Conservation (phyloP, 345 rosid genomes). For the Draba incana region DNA sequence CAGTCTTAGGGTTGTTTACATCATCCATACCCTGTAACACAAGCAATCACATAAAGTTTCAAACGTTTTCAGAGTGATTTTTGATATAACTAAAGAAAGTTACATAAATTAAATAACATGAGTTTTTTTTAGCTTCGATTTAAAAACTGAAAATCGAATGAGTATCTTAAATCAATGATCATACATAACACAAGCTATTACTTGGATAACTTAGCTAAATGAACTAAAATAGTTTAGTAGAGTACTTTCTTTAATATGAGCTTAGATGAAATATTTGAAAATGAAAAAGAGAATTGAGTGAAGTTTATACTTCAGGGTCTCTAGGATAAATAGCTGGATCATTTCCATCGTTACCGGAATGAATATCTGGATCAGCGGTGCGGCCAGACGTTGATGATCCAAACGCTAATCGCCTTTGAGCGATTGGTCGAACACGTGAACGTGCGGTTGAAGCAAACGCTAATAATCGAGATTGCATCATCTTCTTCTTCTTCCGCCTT, state of each 20-base stretch:
- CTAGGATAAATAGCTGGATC: constrained; percentile 51
- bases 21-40: constrained; percentile 47
- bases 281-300: too few relatives aligned
- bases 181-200: too few relatives aligned
- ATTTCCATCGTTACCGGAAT: constrained; percentile 45
- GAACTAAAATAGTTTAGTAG: too few relatives aligned
- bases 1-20: constrained; percentile 48
- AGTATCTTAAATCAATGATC: too few relatives aligned
- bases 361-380: constrained; percentile 48
- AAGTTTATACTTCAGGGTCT: constrained; percentile 49
- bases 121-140: too few relatives aligned
- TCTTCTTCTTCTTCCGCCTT: constrained; percentile 12
- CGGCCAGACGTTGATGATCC: constrained; percentile 46
- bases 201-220: too few relatives aligned
- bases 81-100: too few relatives aligned
- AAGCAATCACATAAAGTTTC: background rate
- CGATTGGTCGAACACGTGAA: constrained; percentile 13
- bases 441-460: constrained; percentile 40
- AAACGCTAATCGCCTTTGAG: constrained; percentile 37
- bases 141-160: too few relatives aligned
- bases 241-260: too few relatives aligned
- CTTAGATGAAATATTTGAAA: too few relatives aligned
- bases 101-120: too few relatives aligned
- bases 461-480: constrained; percentile 49
- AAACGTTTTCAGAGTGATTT: too few relatives aligned